phyloP scores from a whole-genome alignment of 352 stramenopile species.

The Globisporangium radiosum region DNA sequence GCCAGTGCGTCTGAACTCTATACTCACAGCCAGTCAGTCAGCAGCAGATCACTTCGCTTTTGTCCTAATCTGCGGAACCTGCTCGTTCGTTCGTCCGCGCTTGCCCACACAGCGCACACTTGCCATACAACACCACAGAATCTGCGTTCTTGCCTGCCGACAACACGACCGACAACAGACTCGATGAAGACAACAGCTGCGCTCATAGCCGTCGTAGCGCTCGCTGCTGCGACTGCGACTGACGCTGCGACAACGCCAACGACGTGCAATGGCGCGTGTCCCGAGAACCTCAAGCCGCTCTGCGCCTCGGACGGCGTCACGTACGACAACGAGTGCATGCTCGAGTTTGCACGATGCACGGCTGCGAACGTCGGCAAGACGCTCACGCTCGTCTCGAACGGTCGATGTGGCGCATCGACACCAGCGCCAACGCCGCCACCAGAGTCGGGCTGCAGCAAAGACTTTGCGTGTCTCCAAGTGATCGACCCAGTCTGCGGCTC shows the following conservation, averaged over 20 bases:
- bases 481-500: constrained; percentile 20
- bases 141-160: not conserved
- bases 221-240: not conserved
- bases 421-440: not conserved
- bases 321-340: constrained; percentile 5
- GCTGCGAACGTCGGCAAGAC: constrained; percentile 1
- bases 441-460: not conserved
- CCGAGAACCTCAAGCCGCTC: constrained; percentile 11
- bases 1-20: too few relatives aligned
- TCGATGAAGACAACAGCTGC: constrained; percentile 1
- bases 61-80: too few relatives aligned
- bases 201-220: not conserved
- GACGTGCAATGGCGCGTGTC: constrained; percentile 6
- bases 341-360: constrained; percentile 1
- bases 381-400: constrained; percentile 3
- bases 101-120: not conserved
- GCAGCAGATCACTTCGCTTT: too few relatives aligned
- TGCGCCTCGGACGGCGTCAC: constrained; percentile 4
- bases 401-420: not conserved
- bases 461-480: not conserved
- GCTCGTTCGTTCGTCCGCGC: not conserved
- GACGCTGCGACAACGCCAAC: not conserved
- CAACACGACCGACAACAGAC: not conserved
- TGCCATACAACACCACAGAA: not conserved
- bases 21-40: too few relatives aligned